Evolutionary conservation across 2,329 filamentous ascomycete genomes (phyloP), one percentile per base, ranked within the genome.

Genomic region (Cercospora sojina): DNA sequence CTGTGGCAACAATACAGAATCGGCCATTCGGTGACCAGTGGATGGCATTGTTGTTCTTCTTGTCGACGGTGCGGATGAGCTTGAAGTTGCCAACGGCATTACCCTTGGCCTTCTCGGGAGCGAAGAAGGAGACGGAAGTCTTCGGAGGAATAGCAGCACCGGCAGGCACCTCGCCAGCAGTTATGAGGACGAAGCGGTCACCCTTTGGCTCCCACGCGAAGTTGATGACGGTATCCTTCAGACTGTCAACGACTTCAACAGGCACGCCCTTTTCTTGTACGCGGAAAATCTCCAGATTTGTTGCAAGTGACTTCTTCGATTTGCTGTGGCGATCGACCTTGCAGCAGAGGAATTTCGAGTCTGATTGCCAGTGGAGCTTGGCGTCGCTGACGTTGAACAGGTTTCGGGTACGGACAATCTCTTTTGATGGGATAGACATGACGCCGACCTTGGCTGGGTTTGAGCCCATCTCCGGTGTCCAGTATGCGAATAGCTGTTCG

Each of bases 161-260:
- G 43, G 88, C 88, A 47, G 89, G 84, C 2, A 91, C 88, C 82
- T 99, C 95, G 10, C 92, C 91, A 18, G 92, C 95, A 38, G 93
- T 97, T 82, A 99, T 99, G 77, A 97, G 90, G 71, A 97, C 93
- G 79, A 99, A 99, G 43, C 95, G 90, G 79, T 96, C 93, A 69
- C 95, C 95, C 84, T 97, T 97, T 70, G 95, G 95, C 78, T 99
- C 95, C 95, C 95, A 99, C 9, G 95, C 93, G 78, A 99, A 99
- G 85, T 99, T 99, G 83, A 99, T 96, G 74, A 99, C 95, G 0
- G 93, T 97, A 77, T 98, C 95, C 83, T 98, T 98, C 82, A 99
- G 91, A 62, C 90, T 93, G 80, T 99, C 95, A 60, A 99, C 93
- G 64, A 98, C 95, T 80, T 99, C 95, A 63, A 99, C 94, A 0